Evolutionary conservation across 2,329 filamentous ascomycete species (phyloP), one percentile per base, ranked within the genome.

Genomic region (Penicillium sp.): DNA sequence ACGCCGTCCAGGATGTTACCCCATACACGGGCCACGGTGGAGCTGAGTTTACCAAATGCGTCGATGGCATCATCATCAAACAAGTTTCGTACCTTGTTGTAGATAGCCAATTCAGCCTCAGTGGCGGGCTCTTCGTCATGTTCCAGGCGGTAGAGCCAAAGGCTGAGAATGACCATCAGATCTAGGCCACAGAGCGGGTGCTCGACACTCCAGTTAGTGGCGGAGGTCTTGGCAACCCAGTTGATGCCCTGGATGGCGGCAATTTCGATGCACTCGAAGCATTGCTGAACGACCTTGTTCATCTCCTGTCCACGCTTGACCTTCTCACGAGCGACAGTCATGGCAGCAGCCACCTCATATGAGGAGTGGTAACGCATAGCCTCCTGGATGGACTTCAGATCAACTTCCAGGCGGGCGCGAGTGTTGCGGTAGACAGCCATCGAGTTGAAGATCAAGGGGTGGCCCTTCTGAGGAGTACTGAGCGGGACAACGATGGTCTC

Each of bases 121-220:
- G 69, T 69, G 54, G 74, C 72, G 47, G 88, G 87, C 79, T 97
- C 93, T 63, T 96, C 92, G 80, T 99, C 94, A 79, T 97, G 92
- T 88, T 99, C 94, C 81, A 99, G 88, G 78, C 92, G 92, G 81
- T 97, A 97, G 68, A 99, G 88, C 94, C 94, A 99, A 65, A 97
- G 82, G 69, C 91, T 97, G 66, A 99, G 87, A 67, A 97, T 94
- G 73, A 97, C 94, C 86, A 99, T 96, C 64, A 97, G 83, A 75
- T 99, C 94, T 79, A 99, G 86, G 60, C 93, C 93, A 70, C 92
- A 97, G 55, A 99, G 86, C 50, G 94, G 92, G 74, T 99, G 93
- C 79, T 99, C 94, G 58, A 97, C 90, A 73, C 93, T 97, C 94
- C 94, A 99, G 77, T 97, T 97, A 45, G 94, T 97, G 22, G 94